These are phyloP conservation scores for Rhizophora mangle DNA, from an alignment of 345 rosid species.

Conservation along the genomic window DNA sequence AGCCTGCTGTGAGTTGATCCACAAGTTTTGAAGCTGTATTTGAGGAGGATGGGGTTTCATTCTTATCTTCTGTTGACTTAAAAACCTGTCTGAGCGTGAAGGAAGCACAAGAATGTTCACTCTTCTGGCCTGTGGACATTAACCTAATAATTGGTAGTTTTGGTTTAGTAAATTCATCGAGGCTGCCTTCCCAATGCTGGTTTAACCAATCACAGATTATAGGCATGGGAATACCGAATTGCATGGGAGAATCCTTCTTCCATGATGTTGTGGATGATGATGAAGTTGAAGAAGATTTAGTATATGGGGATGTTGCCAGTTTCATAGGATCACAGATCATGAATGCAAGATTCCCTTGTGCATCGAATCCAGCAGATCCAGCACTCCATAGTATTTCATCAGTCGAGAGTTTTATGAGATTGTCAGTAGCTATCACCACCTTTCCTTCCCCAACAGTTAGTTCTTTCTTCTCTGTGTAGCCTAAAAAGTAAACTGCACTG, in stretches of 20 bases:
- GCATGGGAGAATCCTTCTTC: constrained; percentile 65
- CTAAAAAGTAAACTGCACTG: constrained; percentile 66
- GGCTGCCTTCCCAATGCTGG: constrained; percentile 98
- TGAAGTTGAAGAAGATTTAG: constrained; percentile 63
- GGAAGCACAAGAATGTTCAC: constrained; percentile 84
- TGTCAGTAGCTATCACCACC: constrained; percentile 89
- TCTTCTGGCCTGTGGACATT: constrained; percentile 89
- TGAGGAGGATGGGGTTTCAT: constrained; percentile 53
- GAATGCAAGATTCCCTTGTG: constrained; percentile 86
- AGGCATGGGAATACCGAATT: constrained; percentile 91
- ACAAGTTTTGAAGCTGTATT: constrained; percentile 33
- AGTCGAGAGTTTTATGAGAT: constrained; percentile 81
- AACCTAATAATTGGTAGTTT: constrained; percentile 79
- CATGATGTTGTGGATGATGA: constrained; percentile 64
- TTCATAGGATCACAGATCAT: constrained; percentile 99
- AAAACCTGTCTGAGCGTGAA: constrained; percentile 79
- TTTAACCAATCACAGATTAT: constrained; percentile 90
- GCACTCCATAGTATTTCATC: constrained; percentile 77
- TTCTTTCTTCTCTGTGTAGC: constrained; percentile 60
- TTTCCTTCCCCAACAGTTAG: constrained; percentile 80
- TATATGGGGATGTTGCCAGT: constrained; percentile 79
- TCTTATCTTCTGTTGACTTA: constrained; percentile 54
- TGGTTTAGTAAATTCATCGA: constrained; percentile 81
- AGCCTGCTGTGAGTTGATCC: constrained; percentile 45
- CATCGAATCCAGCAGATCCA: constrained; percentile 96